Conservation (phyloP, 2,329 filamentous ascomycete species). For the Xylaria sp. region DNA sequence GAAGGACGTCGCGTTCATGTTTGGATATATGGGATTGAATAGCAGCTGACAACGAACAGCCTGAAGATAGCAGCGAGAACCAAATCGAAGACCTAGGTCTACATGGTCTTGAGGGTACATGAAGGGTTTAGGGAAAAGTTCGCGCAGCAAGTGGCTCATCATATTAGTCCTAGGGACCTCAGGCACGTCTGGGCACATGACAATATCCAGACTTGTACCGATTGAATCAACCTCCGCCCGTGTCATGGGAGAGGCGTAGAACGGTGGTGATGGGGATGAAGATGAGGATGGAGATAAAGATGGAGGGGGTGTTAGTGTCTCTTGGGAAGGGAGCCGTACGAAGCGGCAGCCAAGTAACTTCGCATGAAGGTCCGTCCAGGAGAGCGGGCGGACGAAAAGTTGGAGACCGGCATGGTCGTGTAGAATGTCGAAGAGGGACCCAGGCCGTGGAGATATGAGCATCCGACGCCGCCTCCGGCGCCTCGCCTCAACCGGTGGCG, state of each 20-base stretch:
- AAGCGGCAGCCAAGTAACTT: slow-evolving; percentile 61
- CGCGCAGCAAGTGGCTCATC: slow-evolving; percentile 56
- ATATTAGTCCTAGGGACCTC: slow-evolving; percentile 51
- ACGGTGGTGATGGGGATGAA: slow-evolving; percentile 38
- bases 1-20: slow-evolving; percentile 45
- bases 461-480: slow-evolving; percentile 45
- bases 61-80: slow-evolving; percentile 56
- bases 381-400: slow-evolving; percentile 64
- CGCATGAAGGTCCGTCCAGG: slow-evolving; percentile 65
- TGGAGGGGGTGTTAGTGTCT: slow-evolving; percentile 53
- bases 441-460: slow-evolving; percentile 55
- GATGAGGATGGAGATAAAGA: slow-evolving; percentile 51
- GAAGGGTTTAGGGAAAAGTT: slow-evolving; percentile 55
- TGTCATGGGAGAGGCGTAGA: slow-evolving; percentile 51
- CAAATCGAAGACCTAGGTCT: slow-evolving; percentile 63
- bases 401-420: slow-evolving; percentile 58
- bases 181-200: slow-evolving; percentile 52
- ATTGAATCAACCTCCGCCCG: slow-evolving; percentile 58
- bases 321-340: slow-evolving; percentile 54
- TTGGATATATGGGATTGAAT: slow-evolving; percentile 57
- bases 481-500: slow-evolving; percentile 31
- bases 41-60: slow-evolving; percentile 61
- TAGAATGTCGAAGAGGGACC: slow-evolving; percentile 64
- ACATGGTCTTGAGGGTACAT: slow-evolving; percentile 48
- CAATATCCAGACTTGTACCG: slow-evolving; percentile 56